Conservation (phyloP, 805 yeast species). For the Kodamaea neixiangensis region DNA sequence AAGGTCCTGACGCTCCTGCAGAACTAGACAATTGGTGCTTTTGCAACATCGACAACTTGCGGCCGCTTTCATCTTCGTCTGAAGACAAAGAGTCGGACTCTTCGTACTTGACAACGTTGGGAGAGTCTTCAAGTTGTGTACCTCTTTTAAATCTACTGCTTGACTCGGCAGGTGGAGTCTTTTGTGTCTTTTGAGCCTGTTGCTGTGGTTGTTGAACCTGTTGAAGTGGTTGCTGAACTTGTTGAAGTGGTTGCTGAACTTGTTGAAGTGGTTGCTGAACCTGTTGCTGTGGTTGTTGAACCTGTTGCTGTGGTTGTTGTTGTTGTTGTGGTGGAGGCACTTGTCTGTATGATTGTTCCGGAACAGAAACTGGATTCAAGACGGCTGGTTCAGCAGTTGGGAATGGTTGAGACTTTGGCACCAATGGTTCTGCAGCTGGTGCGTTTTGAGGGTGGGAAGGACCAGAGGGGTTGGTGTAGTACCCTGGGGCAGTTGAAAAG, state of each 20-base stretch:
- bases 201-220: not conserved
- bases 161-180: slow-evolving; percentile 20
- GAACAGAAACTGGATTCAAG: not conserved
- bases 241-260: not conserved
- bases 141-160: slow-evolving; percentile 16
- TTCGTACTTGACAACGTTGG: slow-evolving; percentile 39
- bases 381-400: slow-evolving; percentile 1
- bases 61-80: slow-evolving; percentile 28
- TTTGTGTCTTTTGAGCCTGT: not conserved
- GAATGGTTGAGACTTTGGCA: not conserved
- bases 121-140: slow-evolving; percentile 22
- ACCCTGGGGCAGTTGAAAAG: slow-evolving; percentile 10
- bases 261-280: not conserved
- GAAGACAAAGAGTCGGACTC: slow-evolving; percentile 27
- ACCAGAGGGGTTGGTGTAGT: slow-evolving; percentile 13
- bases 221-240: not conserved
- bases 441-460: not conserved
- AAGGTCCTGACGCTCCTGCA: slow-evolving; percentile 7
- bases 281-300: slow-evolving; percentile 5
- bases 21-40: slow-evolving; percentile 29
- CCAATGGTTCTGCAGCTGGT: not conserved
- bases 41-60: slow-evolving; percentile 34
- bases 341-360: not conserved
- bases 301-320: slow-evolving; percentile 11
- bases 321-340: not conserved